These are phyloP conservation scores for Coprinopsis strossmayeri DNA, from an alignment of 768 basidiomycete genomes.

Conservation along the genomic window DNA sequence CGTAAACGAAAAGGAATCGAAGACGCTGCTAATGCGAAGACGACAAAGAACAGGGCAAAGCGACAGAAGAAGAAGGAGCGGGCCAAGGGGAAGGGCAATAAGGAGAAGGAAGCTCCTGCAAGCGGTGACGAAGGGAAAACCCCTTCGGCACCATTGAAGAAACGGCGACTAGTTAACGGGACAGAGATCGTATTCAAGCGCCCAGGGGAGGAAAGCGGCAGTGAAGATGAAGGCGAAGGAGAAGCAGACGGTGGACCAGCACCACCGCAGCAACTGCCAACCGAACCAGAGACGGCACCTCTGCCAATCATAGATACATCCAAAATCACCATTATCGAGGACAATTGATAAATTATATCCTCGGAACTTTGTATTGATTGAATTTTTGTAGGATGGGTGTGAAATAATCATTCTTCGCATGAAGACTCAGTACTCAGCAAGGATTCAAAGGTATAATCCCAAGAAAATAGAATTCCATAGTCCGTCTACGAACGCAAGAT, in stretches of 20 bases:
- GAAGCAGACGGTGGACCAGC: constrained; percentile 21
- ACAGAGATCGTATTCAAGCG: constrained; percentile 53
- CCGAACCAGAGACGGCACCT: constrained; percentile 7
- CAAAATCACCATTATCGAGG: constrained; percentile 26
- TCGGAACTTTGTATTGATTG: too few relatives aligned
- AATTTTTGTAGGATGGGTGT: too few relatives aligned
- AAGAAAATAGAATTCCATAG: too few relatives aligned
- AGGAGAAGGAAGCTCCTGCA: constrained; percentile 17
- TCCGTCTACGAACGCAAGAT: not conserved
- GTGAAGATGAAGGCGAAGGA: constrained; percentile 23
- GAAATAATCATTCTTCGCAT: too few relatives aligned
- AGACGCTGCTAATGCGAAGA: constrained; percentile 74
- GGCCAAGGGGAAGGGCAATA: constrained; percentile 37
- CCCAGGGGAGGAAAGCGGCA: constrained; percentile 35
- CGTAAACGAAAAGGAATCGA: constrained; percentile 65
- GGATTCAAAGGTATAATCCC: too few relatives aligned
- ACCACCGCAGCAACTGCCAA: not conserved
- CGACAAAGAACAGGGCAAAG: constrained; percentile 92
- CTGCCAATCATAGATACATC: constrained; percentile 14
- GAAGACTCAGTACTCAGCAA: too few relatives aligned
- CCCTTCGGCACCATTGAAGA: constrained; percentile 55
- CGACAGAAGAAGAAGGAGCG: constrained; percentile 88
- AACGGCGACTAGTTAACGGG: constrained; percentile 74
- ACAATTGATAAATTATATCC: constrained; percentile 16
- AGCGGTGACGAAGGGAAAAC: constrained; percentile 21